Percentiles rank a stretch among this genome's conserved stretches.
phyloP scores from a whole-genome alignment of 2,329 filamentous ascomycete genomes.

The Fusarium virguliforme region DNA sequence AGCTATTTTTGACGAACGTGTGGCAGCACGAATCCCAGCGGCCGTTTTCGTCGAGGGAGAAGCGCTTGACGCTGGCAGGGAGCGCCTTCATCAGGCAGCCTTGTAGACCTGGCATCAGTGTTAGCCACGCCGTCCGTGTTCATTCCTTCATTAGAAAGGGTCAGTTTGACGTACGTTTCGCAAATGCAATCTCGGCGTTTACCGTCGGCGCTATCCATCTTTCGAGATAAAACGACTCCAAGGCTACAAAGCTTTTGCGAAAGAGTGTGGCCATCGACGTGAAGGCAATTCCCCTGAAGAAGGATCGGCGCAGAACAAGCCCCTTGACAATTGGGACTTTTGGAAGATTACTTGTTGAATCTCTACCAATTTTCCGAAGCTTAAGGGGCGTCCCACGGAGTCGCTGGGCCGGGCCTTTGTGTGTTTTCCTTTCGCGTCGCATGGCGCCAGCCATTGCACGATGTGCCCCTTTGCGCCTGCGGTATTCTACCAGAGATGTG shows the following conservation, averaged over 20 bases:
- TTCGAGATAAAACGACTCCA: conserved; percentile 26
- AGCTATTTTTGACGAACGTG: neutral
- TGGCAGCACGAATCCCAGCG: neutral
- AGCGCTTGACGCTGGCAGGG: conserved; percentile 18
- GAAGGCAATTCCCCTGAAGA: conserved; percentile 21
- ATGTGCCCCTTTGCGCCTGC: neutral
- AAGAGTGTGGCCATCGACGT: conserved; percentile 25
- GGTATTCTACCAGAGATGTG: conserved; percentile 9
- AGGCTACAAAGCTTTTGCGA: conserved; percentile 33
- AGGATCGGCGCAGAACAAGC: conserved; percentile 22
- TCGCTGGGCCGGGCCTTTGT: conserved; percentile 13
- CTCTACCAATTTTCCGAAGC: conserved; percentile 7
- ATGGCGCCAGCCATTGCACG: neutral
- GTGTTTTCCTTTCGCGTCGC: too few species aligned
- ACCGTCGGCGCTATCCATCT: conserved; percentile 7
- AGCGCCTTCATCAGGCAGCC: conserved; percentile 19
- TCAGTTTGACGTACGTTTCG: conserved; percentile 13
- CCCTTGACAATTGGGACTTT: conserved; percentile 29
- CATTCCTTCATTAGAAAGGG: too few species aligned
- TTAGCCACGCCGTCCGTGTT: conserved; percentile 12
- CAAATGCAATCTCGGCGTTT: conserved; percentile 1
- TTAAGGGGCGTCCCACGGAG: conserved; percentile 29
- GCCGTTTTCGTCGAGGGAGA: neutral
- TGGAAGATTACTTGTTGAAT: conserved; percentile 16
- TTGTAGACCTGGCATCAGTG: conserved; percentile 19